Evolutionary conservation across 1,284 basidiomycete species (phyloP).

Genomic region (Fistulina hepatica): DNA sequence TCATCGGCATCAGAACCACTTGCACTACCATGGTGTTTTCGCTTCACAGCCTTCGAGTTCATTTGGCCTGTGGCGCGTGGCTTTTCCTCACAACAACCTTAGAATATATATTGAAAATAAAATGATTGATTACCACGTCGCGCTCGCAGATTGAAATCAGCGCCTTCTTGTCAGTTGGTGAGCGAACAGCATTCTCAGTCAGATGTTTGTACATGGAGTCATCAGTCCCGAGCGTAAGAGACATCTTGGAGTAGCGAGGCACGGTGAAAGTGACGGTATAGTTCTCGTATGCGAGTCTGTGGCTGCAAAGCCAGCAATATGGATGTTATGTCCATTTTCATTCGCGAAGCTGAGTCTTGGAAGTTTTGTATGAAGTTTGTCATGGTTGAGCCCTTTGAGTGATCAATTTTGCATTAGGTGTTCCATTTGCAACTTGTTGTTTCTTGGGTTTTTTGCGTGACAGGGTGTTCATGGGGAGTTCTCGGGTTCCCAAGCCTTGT

Average conservation of each 20-base stretch:
- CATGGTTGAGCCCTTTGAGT: too few species aligned
- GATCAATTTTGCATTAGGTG: background rate
- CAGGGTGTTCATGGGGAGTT: too few species aligned
- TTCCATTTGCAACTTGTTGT: background rate
- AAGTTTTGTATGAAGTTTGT: conserved; percentile 11
- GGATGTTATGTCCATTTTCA: conserved; percentile 11
- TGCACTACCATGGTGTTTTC: too few species aligned
- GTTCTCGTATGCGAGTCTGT: conserved; percentile 8
- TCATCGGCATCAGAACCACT: background rate
- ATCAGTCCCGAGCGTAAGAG: too few species aligned
- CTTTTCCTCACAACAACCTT: background rate
- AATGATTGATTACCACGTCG: background rate
- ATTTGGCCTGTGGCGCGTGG: background rate
- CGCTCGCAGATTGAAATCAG: background rate
- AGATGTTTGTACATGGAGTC: too few species aligned
- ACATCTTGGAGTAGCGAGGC: background rate
- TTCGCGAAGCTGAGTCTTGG: conserved; percentile 15
- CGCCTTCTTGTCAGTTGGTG: background rate
- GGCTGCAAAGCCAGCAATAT: conserved; percentile 6
- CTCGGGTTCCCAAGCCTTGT: too few species aligned
- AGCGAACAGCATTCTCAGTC: background rate
- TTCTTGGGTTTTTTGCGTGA: background rate
- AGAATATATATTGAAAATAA: background rate
- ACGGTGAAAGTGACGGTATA: conserved; percentile 11
- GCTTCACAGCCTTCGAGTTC: background rate